These are phyloP conservation scores for Puccinia hordei DNA, from an alignment of 1,284 basidiomycete genomes.

Conservation along the genomic window DNA sequence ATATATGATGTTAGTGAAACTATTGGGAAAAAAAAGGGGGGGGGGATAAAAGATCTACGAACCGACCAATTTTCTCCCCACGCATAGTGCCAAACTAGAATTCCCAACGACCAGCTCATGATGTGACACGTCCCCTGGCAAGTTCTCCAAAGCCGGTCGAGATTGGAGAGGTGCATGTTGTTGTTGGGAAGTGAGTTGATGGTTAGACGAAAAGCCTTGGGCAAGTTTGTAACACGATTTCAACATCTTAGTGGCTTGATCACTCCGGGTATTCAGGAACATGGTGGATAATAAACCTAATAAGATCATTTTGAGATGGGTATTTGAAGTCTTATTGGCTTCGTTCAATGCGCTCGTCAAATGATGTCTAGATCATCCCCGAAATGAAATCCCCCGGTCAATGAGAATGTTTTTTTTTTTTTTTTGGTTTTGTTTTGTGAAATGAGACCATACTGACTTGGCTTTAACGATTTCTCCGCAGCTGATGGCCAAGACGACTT, in stretches of 20 bases:
- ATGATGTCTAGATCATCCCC: not conserved
- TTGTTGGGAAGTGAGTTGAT: no score
- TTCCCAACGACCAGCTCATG: not conserved
- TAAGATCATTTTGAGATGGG: slow-evolving; percentile 38
- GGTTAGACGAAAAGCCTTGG: not conserved
- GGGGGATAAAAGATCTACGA: not conserved
- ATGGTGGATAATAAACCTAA: slow-evolving; percentile 15
- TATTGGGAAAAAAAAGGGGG: not conserved
- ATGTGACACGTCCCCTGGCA: not conserved
- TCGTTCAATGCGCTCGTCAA: slow-evolving; percentile 26
- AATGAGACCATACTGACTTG: no score
- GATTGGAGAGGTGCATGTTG: not conserved
- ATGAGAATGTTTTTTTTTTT: no score
- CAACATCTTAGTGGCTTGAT: slow-evolving; percentile 33
- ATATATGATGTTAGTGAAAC: no score
- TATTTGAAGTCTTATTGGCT: slow-evolving; percentile 19
- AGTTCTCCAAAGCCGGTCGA: not conserved
- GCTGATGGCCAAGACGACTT: slow-evolving; percentile 34
- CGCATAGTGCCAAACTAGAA: slow-evolving; percentile 27
- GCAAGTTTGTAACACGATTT: slow-evolving; percentile 19
- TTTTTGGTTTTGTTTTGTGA: no score
- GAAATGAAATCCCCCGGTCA: not conserved
- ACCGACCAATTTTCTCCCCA: slow-evolving; percentile 29
- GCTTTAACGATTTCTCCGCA: slow-evolving; percentile 36
- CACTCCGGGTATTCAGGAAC: slow-evolving; percentile 33